Percentiles rank a stretch among this genome's conserved stretches.
phyloP scores from a whole-genome alignment of 1,284 basidiomycete genomes.

The Ceratobasidium sp. region DNA sequence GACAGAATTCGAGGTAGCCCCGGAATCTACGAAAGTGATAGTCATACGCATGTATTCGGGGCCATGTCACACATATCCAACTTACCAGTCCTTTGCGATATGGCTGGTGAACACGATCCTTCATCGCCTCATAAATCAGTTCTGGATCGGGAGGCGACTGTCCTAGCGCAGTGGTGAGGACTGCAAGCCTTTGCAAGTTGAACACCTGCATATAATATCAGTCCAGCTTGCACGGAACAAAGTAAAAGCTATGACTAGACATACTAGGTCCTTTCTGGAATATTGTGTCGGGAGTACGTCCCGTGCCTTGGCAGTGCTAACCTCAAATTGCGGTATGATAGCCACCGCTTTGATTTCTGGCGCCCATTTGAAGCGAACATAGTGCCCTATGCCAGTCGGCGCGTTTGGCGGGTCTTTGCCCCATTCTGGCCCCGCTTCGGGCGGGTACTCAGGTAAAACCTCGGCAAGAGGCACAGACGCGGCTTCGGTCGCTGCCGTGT shows the following conservation, averaged over 20 bases:
- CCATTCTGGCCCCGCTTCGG: slow-evolving; percentile 90
- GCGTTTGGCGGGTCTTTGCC: slow-evolving; percentile 86
- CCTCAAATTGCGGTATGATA: slow-evolving; percentile 94
- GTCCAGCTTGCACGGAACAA: background rate
- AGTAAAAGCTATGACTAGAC: slow-evolving; percentile 48
- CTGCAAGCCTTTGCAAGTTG: slow-evolving; percentile 95
- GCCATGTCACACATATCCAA: slow-evolving; percentile 39
- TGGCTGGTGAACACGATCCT: slow-evolving; percentile 96
- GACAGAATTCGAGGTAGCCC: slow-evolving; percentile 91
- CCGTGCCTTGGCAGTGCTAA: slow-evolving; percentile 94
- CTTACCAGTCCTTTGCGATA: slow-evolving; percentile 86
- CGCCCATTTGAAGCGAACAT: slow-evolving; percentile 89
- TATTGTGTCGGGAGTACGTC: slow-evolving; percentile 85
- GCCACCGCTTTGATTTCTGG: slow-evolving; percentile 89
- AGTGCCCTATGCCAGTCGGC: slow-evolving; percentile 92
- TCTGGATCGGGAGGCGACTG: slow-evolving; percentile 90
- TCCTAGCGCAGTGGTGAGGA: slow-evolving; percentile 94
- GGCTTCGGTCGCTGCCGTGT: slow-evolving; percentile 73
- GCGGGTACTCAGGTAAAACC: slow-evolving; percentile 95
- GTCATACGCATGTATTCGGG: background rate
- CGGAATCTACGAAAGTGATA: slow-evolving; percentile 73
- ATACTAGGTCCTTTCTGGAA: slow-evolving; percentile 87
- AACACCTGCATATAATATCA: slow-evolving; percentile 72
- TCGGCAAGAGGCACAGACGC: slow-evolving; percentile 93
- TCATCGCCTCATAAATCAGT: slow-evolving; percentile 99